Evolutionary conservation across 257 asterid species (phyloP).

Genomic region (Solanum etuberosum): DNA sequence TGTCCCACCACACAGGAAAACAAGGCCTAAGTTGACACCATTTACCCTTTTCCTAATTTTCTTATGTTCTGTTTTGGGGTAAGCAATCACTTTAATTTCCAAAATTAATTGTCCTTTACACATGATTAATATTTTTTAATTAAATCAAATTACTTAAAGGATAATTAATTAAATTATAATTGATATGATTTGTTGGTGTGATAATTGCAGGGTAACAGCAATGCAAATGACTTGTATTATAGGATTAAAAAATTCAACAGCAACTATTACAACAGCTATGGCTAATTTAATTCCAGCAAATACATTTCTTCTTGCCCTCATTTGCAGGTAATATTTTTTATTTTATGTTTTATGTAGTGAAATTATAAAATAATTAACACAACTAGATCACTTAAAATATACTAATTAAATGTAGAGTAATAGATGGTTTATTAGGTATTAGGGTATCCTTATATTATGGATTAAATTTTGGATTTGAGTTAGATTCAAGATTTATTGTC

Average conservation of each 20-base stretch:
- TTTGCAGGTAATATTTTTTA: conserved; percentile 37
- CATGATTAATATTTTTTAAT: background rate
- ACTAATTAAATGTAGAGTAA: background rate
- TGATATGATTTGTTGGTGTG: background rate
- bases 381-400: background rate
- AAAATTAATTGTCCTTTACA: background rate
- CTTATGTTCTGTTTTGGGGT: conserved; percentile 71
- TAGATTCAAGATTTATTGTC: too few species aligned
- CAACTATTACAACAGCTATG: conserved; percentile 75
- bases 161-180: background rate
- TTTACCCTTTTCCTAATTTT: conserved; percentile 57
- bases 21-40: conserved; percentile 49
- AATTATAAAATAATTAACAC: background rate
- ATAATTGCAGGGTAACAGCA: conserved; percentile 47
- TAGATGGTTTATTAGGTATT: too few species aligned
- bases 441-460: too few species aligned
- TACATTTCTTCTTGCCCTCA: conserved; percentile 62
- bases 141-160: background rate
- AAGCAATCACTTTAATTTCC: background rate
- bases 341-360: background rate
- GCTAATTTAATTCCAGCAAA: conserved; percentile 61
- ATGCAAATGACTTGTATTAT: conserved; percentile 68
- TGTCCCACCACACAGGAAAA: conserved; percentile 40
- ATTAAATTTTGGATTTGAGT: too few species aligned
- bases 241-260: conserved; percentile 75